phyloP scores from a whole-genome alignment of 1,284 basidiomycete genomes.

The Singerocomus rubriflavus region DNA sequence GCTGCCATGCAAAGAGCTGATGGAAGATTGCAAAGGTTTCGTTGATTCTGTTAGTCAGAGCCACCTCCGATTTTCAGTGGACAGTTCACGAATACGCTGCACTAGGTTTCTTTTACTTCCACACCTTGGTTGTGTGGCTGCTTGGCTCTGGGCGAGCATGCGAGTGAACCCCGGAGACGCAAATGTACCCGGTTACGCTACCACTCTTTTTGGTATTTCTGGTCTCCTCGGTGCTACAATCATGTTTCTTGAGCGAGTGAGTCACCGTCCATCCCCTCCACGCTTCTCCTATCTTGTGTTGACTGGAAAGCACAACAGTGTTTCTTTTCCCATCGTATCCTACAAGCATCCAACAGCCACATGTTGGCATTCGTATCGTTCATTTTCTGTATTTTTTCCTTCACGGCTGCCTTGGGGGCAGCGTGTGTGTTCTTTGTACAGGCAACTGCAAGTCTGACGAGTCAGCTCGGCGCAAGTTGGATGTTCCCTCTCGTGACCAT shows the following conservation, averaged over 20 bases:
- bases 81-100: slow-evolving; percentile 5
- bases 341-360: slow-evolving; percentile 17
- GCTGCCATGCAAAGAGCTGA: slow-evolving; percentile 4
- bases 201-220: slow-evolving; percentile 22
- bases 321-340: slow-evolving; percentile 24
- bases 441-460: slow-evolving; percentile 1
- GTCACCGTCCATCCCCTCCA: neutral
- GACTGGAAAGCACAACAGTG: slow-evolving; percentile 7
- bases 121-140: slow-evolving; percentile 15
- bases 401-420: slow-evolving; percentile 22
- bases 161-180: neutral
- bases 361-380: slow-evolving; percentile 15
- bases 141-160: slow-evolving; percentile 22
- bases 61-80: neutral
- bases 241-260: slow-evolving; percentile 19
- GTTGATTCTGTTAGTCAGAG: slow-evolving; percentile 20
- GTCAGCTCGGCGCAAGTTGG: slow-evolving; percentile 17
- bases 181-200: slow-evolving; percentile 10
- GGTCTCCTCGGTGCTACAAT: slow-evolving; percentile 14
- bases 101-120: slow-evolving; percentile 18
- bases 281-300: neutral
- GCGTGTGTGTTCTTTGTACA: slow-evolving; percentile 20
- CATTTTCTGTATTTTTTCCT: slow-evolving; percentile 20
- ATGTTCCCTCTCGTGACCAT: slow-evolving; percentile 20
- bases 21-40: slow-evolving; percentile 12